These are phyloP conservation scores for Candida qinlingensis DNA, from an alignment of 805 yeast species.

Conservation along the genomic window DNA sequence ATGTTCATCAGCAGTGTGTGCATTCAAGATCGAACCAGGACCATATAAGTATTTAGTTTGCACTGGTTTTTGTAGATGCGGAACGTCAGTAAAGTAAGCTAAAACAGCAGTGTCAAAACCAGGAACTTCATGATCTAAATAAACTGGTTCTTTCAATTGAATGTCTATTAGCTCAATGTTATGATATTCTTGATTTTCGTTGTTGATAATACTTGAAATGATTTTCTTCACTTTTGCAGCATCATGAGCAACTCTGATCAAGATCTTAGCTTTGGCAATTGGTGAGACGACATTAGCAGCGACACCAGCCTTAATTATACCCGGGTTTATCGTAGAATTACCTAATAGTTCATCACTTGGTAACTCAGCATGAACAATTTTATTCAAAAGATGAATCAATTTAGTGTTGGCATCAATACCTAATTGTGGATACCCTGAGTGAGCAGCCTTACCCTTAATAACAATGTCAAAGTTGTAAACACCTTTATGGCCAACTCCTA, in stretches of 20 bases:
- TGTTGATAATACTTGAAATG: slow-evolving; percentile 26
- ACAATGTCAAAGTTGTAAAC: slow-evolving; percentile 35
- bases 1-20: slow-evolving; percentile 54
- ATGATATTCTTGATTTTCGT: slow-evolving; percentile 23
- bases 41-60: slow-evolving; percentile 51
- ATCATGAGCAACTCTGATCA: slow-evolving; percentile 51
- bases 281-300: slow-evolving; percentile 68
- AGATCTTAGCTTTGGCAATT: slow-evolving; percentile 40
- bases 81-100: slow-evolving; percentile 52
- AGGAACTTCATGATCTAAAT: slow-evolving; percentile 50
- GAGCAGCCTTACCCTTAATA: slow-evolving; percentile 55
- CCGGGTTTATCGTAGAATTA: slow-evolving; percentile 56
- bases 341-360: slow-evolving; percentile 54
- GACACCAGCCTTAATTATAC: slow-evolving; percentile 52
- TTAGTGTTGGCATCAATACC: slow-evolving; percentile 60
- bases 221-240: slow-evolving; percentile 31
- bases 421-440: slow-evolving; percentile 65
- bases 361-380: slow-evolving; percentile 36
- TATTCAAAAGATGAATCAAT: slow-evolving; percentile 44
- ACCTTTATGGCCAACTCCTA: slow-evolving; percentile 71
- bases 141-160: slow-evolving; percentile 30
- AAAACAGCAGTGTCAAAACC: slow-evolving; percentile 52
- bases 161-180: slow-evolving; percentile 17
- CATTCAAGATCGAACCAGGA: slow-evolving; percentile 59
- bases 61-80: slow-evolving; percentile 30